Percentiles rank a stretch among this genome's conserved stretches.
Conservation (phyloP, 139 green algal genomes). For the Chlamydomonas asymmetrica region DNA sequence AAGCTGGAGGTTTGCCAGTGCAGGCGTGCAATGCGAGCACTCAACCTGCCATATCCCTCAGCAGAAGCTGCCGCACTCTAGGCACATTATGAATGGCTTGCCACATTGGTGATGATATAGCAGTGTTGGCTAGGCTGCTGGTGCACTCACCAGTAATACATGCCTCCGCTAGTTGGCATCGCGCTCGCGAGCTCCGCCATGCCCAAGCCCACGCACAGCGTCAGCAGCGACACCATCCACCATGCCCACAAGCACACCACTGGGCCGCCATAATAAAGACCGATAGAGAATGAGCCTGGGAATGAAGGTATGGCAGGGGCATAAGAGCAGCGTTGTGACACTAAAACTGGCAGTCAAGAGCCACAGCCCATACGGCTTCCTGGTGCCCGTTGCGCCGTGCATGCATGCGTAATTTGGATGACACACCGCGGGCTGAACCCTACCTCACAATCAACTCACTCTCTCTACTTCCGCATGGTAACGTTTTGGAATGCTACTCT, state of each 20-base stretch:
- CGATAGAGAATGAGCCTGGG: conserved; percentile 30
- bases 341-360: too few species aligned
- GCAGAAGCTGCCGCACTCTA: conserved; percentile 3
- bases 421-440: too few species aligned
- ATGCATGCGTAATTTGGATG: too few species aligned
- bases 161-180: conserved; percentile 36
- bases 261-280: conserved; percentile 35
- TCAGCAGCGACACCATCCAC: conserved; percentile 9
- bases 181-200: conserved; percentile 41
- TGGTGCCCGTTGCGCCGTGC: not conserved
- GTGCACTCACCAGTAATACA: conserved; percentile 37
- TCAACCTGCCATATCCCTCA: not conserved
- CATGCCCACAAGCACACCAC: conserved; percentile 44
- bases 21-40: not conserved
- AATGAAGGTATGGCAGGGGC: not conserved
- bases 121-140: not conserved
- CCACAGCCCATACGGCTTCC: not conserved
- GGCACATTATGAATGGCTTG: not conserved
- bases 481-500: too few species aligned
- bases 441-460: too few species aligned
- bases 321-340: not conserved
- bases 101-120: not conserved
- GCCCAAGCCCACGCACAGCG: conserved; percentile 37
- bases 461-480: too few species aligned
- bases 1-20: too few species aligned